Base-by-base conservation (phyloP, 2,329 filamentous ascomycete genomes). In the Fusarium udum region DNA sequence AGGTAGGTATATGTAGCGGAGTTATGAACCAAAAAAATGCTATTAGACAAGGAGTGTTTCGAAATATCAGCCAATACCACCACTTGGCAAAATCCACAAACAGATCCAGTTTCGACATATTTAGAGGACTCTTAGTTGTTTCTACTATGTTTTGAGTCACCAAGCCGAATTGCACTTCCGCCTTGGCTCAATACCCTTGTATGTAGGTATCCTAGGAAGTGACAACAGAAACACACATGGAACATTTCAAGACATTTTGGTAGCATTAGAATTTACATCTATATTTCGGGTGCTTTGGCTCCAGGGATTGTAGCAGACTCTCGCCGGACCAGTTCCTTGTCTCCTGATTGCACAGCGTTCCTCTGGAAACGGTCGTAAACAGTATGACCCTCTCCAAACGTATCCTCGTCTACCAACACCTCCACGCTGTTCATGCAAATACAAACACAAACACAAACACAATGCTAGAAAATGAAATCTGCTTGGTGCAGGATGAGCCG, bases 211-310 rank as follows among this genome's bases (percentile, higher is more conserved):
- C 14, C 22, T 60, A 22, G 15, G n/a, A 51, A 36, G n/a, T 37
- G 42, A 37, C 28, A 32, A 42, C 7, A 18, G 36, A 46, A 20
- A 51, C 45, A 45, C 22, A 43, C 28, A 52, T 43, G 43, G 31
- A n/a, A 69, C 16, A 24, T 34, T 56, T 48, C 28, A 59, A 64
- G 31, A 43, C 48, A n/a, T 49, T 56, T 64, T 57, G 40, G 39
- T 71, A 55, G 51, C 52, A 73, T 74, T 74, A 73, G 51, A n/a
- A n/a, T n/a, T n/a, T n/a, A n/a, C n/a, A 18, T 71, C 71, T 74
- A 56, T 64, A 31, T 62, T 55, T 43, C 39, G 48, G 49, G 49
- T 58, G 22, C 28, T 43, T 48, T 34, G 22, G 39, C 24, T n/a
- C 32, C 42, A 60, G 45, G 45, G 45, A 40, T 43, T 48, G 20